Percentiles rank a stretch among this genome's conserved stretches.
phyloP scores from a whole-genome alignment of 805 yeast species.

The Candida maltosa region DNA sequence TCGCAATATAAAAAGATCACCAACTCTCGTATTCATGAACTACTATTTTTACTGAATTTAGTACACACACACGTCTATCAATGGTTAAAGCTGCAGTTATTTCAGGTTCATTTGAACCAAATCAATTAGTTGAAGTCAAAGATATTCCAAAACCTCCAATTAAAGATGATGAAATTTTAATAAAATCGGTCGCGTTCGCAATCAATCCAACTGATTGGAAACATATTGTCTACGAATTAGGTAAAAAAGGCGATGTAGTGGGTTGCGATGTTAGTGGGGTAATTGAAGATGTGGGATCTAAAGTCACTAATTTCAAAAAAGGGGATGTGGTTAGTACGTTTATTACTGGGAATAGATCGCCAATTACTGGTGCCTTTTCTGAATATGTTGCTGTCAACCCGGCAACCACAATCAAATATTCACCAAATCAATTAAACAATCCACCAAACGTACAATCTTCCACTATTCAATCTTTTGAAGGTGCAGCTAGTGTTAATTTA shows the following conservation, averaged over 20 bases:
- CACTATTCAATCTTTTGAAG: slow-evolving; percentile 46
- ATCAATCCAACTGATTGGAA: slow-evolving; percentile 74
- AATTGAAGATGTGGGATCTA: slow-evolving; percentile 50
- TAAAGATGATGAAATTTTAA: slow-evolving; percentile 4
- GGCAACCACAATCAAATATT: slow-evolving; percentile 29
- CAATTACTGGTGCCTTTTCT: slow-evolving; percentile 56
- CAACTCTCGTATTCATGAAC: too few relatives aligned
- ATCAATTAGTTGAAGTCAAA: slow-evolving; percentile 3
- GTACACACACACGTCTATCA: too few relatives aligned
- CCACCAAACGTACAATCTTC: slow-evolving; percentile 41
- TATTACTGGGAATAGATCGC: slow-evolving; percentile 49
- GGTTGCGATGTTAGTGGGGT: slow-evolving; percentile 65
- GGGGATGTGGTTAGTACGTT: slow-evolving; percentile 60
- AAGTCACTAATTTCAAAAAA: slow-evolving; percentile 30
- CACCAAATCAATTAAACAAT: too few relatives aligned
- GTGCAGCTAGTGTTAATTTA: slow-evolving; percentile 59
- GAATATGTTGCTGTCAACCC: slow-evolving; percentile 46
- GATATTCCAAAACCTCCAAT: slow-evolving; percentile 4
- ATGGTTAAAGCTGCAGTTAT: slow-evolving; percentile 9
- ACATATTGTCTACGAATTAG: slow-evolving; percentile 41
- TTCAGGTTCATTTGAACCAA: slow-evolving; percentile 6
- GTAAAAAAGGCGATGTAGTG: slow-evolving; percentile 42
- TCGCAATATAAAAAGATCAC: too few relatives aligned
- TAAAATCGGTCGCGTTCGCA: slow-evolving; percentile 53
- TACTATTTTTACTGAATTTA: too few relatives aligned